Percentiles rank a stretch among this genome's conserved stretches.
These are phyloP conservation scores for Fusarium sp. DNA, from an alignment of 2,329 filamentous ascomycete genomes.

Conservation along the genomic window DNA sequence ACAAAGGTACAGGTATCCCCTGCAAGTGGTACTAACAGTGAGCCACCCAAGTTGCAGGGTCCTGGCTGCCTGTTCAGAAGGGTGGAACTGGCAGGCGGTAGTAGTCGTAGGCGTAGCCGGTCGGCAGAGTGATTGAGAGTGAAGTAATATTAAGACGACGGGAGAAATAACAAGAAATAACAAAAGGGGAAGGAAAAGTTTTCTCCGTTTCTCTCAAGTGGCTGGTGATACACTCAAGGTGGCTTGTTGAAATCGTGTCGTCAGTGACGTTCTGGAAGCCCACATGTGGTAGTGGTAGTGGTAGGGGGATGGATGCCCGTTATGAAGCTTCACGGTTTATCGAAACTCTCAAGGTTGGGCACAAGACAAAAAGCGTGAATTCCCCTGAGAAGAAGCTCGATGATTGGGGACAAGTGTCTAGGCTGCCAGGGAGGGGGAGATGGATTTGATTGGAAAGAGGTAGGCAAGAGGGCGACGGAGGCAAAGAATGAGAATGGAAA, in stretches of 20 bases:
- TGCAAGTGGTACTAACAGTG: conserved; percentile 11
- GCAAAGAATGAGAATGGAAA: conserved; percentile 6
- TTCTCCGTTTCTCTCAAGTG: background rate
- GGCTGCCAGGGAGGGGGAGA: background rate
- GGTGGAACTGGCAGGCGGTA: background rate
- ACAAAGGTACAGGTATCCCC: conserved; percentile 4
- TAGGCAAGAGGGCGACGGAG: background rate
- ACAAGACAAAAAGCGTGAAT: background rate
- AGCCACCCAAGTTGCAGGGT: conserved; percentile 18
- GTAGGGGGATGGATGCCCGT: background rate
- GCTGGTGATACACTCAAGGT: background rate
- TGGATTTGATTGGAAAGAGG: conserved; percentile 1
- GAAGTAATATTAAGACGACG: background rate
- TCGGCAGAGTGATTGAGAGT: conserved; percentile 8
- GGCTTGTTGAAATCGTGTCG: conserved; percentile 1
- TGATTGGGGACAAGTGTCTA: background rate
- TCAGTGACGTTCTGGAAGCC: background rate
- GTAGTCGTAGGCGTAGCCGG: background rate
- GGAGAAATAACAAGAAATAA: background rate
- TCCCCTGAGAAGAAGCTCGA: background rate
- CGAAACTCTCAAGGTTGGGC: background rate
- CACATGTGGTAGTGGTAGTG: background rate
- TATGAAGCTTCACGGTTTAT: background rate
- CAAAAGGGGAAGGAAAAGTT: background rate
- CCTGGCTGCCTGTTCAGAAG: conserved; percentile 14